phyloP scores from a whole-genome alignment of 805 yeast genomes.

The Teunomyces stri region DNA sequence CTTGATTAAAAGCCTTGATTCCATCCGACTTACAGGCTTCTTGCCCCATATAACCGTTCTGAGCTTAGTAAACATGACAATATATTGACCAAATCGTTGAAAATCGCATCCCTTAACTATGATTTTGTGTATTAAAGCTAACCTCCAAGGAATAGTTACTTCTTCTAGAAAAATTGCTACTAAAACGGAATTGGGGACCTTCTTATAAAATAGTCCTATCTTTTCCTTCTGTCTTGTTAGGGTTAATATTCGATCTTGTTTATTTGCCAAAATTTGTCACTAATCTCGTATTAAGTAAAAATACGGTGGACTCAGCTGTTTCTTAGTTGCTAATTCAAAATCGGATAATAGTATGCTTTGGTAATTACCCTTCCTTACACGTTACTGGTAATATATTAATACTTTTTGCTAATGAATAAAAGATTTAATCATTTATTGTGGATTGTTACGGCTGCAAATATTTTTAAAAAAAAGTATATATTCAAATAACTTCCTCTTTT shows the following conservation, averaged over 20 bases:
- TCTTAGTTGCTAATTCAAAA: too few relatives aligned
- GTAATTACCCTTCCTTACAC: too few relatives aligned
- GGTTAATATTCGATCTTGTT: too few relatives aligned
- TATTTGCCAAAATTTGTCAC: too few relatives aligned
- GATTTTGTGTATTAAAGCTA: background rate
- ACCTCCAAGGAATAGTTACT: background rate
- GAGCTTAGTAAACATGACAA: background rate
- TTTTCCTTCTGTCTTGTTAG: too few relatives aligned
- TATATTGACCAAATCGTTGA: too few relatives aligned
- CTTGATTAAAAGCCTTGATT: conserved; percentile 30
- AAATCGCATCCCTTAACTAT: background rate
- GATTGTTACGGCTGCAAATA: background rate
- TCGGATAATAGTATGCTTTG: too few relatives aligned
- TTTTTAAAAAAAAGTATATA: background rate
- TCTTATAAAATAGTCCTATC: too few relatives aligned
- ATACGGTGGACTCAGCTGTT: too few relatives aligned
- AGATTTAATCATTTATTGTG: background rate
- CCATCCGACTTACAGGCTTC: conserved; percentile 28
- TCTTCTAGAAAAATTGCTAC: background rate
- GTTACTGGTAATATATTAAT: too few relatives aligned
- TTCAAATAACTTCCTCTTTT: background rate
- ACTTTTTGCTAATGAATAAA: background rate
- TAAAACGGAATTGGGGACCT: too few relatives aligned
- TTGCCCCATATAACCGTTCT: conserved; percentile 26
- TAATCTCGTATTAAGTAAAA: too few relatives aligned